Evolutionary conservation across 768 basidiomycete genomes (phyloP).

Genomic region (Hypsizygus marmoreus): DNA sequence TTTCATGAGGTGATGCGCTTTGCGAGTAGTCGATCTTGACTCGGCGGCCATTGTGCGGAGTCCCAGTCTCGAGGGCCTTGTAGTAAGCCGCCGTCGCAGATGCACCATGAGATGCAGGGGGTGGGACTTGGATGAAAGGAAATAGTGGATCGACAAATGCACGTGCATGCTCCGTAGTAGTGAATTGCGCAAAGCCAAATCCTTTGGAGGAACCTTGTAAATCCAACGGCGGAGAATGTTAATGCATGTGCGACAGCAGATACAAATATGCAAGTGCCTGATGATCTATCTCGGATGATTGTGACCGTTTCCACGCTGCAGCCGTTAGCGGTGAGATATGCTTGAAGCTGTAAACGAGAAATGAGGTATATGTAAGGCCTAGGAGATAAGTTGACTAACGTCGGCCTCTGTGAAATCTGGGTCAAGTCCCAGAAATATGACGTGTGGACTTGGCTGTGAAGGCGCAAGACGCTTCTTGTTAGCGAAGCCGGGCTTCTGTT

Average conservation of each 20-base stretch:
- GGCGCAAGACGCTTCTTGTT: slow-evolving; percentile 77
- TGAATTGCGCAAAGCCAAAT: slow-evolving; percentile 96
- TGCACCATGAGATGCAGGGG: slow-evolving; percentile 85
- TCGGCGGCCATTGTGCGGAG: slow-evolving; percentile 75
- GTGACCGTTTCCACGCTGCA: slow-evolving; percentile 86
- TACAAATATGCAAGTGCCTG: slow-evolving; percentile 92
- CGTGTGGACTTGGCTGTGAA: slow-evolving; percentile 87
- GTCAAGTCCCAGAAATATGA: slow-evolving; percentile 94
- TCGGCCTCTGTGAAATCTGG: slow-evolving; percentile 91
- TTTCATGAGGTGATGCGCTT: slow-evolving; percentile 73
- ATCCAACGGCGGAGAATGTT: slow-evolving; percentile 68
- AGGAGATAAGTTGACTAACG: slow-evolving; percentile 59
- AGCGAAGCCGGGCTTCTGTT: slow-evolving; percentile 44
- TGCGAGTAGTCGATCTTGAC: slow-evolving; percentile 97
- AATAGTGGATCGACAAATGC: slow-evolving; percentile 90
- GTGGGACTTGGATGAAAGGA: slow-evolving; percentile 91
- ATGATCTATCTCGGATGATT: slow-evolving; percentile 94
- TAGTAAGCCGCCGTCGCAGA: slow-evolving; percentile 71
- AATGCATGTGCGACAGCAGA: slow-evolving; percentile 70
- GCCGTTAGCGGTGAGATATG: slow-evolving; percentile 69
- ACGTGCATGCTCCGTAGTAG: slow-evolving; percentile 81
- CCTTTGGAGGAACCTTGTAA: slow-evolving; percentile 91
- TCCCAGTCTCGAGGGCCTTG: slow-evolving; percentile 71
- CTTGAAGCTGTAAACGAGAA: slow-evolving; percentile 65
- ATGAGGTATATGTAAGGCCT: slow-evolving; percentile 35